Evolutionary conservation across 169 alveolate species (phyloP), one percentile per base, ranked within the genome.

Genomic region (Sarcocystis neurona): DNA sequence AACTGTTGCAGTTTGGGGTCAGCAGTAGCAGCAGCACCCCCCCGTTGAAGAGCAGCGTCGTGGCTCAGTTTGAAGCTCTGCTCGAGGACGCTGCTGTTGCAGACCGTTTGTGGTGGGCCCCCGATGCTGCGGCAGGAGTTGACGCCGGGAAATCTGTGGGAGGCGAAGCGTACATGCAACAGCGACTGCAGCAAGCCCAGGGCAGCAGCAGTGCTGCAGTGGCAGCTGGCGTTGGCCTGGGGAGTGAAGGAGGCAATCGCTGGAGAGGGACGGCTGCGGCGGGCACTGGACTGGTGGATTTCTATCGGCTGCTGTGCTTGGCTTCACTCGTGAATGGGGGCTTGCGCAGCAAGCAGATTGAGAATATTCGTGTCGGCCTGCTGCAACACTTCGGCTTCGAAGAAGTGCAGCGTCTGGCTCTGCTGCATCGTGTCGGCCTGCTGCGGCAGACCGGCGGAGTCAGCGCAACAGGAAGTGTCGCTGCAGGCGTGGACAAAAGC

Each of bases 301-400:
- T 92, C 53, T 93, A 93, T 79, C 86, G 95, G 44, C 85, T 93
- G 56, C 82, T 92, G 39, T 92, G 95, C 44, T 91, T 94, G 53
- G 78, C 92, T 23, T 94, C 94, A 6, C 75, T 94, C 34, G 85
- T 88, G 37, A 90, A 85, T 66, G 90, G 90, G 46, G 96, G 96
- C 47, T 48, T 93, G 43, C 85, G 82, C 43, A 84, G 77, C 44
- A 92, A 90, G 50, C 91, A 87, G 39, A 34, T 89, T 37, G 87
- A 87, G 77, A 90, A 78, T 27, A 90, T 90, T 34, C 48, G 74
- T 32, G 77, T 6, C 46, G 92, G 90, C 68, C 39, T 66, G 87
- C 87, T 58, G 48, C 93, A 72, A 58, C 92, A 89, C 77, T 90
- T 79, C 85, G 95, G 95, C 2, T 60, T 90, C 37, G 78, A 77